Base-by-base conservation (phyloP, 371 early-diverging fungal species). In the Apophysomyces elegans region DNA sequence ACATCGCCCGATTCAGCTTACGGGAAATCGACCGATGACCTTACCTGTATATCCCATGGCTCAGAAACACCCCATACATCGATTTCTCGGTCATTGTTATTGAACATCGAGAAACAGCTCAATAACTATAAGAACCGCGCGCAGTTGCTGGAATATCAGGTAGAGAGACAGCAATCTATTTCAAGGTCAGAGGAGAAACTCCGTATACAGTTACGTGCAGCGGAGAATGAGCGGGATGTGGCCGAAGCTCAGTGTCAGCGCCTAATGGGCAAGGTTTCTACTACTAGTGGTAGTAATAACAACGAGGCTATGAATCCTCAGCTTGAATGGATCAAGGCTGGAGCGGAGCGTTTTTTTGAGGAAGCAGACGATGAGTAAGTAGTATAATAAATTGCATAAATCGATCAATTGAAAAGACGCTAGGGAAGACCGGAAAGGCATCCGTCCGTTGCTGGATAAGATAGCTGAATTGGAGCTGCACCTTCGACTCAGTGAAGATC, bases 201-300 rank as follows among this genome's bases (percentile, higher is more conserved):
- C 12, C 72, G 75, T 16, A 62, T 70, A 37, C 76, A 78, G 35
- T 56, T 78, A 9, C 67, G 68, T 38, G 70, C 68, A 9, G 58
- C 65, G 54, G 72, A 75, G 43, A 67, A 73, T 1, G 67, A 71
- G 26, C 62, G 66, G 11, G 66, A 71, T 9, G 65, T 65, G 9
- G 64, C 70, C 12, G 71, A 77, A 60, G 58, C 66, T 16, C 47
- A 59, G 37, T 69, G 58, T 37, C 37, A 56, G 14, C 64, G 59
- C 14, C 18, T 69, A 18, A 1, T 45, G 16, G 16, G 13, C 6
- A 45, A 45, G 16, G 16, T 6, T 6, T 45, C 46, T 6, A 45
- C 46, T 45, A 13, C n/a, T 6, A 45, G 46, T 18, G 9, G 46
- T 13, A 45, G 32, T 26, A 26, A 26, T 26, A 26, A 26, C 32